phyloP scores from a whole-genome alignment of 306 rosid species.

The Chamaecrista fasciculata region DNA sequence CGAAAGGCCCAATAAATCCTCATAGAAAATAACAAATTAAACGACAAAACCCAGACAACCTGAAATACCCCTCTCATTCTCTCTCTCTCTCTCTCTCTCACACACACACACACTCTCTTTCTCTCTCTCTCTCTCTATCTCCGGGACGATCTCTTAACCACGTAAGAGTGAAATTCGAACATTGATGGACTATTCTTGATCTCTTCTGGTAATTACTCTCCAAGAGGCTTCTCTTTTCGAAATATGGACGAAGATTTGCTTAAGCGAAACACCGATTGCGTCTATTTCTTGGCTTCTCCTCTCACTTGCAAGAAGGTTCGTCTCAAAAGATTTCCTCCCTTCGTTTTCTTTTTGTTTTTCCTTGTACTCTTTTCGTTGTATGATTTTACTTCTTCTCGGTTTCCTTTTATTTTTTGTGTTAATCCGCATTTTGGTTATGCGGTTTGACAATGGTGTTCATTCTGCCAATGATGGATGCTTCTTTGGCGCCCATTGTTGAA shows the following conservation, averaged over 20 bases:
- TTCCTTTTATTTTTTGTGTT: neutral
- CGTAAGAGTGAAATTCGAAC: slow-evolving; percentile 22
- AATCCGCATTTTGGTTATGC: neutral
- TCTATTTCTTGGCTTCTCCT: slow-evolving; percentile 85
- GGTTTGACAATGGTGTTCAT: neutral
- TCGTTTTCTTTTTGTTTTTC: neutral
- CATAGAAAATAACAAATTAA: neutral
- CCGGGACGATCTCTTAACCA: slow-evolving; percentile 21
- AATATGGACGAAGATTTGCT: slow-evolving; percentile 66
- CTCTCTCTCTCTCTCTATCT: neutral
- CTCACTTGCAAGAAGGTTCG: slow-evolving; percentile 89
- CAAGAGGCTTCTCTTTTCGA: neutral
- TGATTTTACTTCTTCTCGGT: neutral
- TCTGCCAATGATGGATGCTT: slow-evolving; percentile 1
- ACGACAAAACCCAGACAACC: neutral
- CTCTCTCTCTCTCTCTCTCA: neutral
- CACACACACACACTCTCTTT: neutral
- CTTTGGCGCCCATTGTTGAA: neutral
- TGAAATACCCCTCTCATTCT: neutral
- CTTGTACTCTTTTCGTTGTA: neutral
- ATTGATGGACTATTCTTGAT: slow-evolving; percentile 27
- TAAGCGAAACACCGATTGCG: slow-evolving; percentile 79
- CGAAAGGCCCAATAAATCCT: neutral
- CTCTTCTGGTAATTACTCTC: neutral
- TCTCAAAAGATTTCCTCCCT: neutral